Conservation (phyloP, 1,284 basidiomycete genomes). For the Amylostereum areolatum region DNA sequence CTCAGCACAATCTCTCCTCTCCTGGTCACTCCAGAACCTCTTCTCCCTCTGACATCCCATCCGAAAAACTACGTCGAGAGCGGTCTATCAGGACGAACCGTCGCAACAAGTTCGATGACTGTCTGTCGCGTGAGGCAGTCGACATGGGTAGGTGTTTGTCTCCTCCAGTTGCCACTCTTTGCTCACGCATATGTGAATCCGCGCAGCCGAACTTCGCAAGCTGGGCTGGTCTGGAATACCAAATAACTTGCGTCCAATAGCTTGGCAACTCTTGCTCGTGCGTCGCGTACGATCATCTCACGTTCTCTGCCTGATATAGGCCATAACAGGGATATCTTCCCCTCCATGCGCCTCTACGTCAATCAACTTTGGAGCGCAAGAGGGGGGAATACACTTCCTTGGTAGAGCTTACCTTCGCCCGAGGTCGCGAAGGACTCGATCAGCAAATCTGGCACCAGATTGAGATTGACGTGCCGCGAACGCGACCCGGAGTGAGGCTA, state of each 20-base stretch:
- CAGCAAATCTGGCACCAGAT: conserved; percentile 99
- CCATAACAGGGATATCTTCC: conserved; percentile 84
- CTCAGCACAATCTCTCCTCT: conserved; percentile 20
- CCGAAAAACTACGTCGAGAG: conserved; percentile 62
- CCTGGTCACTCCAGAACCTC: conserved; percentile 21
- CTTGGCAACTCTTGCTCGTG: conserved; percentile 93
- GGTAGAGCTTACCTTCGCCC: conserved; percentile 87
- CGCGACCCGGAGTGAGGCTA: conserved; percentile 82
- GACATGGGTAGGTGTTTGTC: conserved; percentile 56
- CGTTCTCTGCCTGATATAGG: background rate
- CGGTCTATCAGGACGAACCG: conserved; percentile 70
- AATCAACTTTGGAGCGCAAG: conserved; percentile 79
- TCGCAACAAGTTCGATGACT: conserved; percentile 69
- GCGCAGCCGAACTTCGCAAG: conserved; percentile 73
- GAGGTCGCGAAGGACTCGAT: conserved; percentile 78
- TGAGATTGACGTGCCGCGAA: conserved; percentile 93
- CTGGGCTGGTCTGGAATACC: conserved; percentile 97
- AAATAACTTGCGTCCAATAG: conserved; percentile 79
- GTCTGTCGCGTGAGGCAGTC: conserved; percentile 62
- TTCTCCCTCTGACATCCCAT: conserved; percentile 21
- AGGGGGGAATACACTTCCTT: conserved; percentile 88
- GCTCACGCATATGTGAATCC: conserved; percentile 1
- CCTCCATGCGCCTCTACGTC: conserved; percentile 72
- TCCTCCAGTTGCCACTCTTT: background rate
- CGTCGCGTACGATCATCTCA: conserved; percentile 22